phyloP scores from a whole-genome alignment of 139 green algal genomes.

The Coelastrella sp. region DNA sequence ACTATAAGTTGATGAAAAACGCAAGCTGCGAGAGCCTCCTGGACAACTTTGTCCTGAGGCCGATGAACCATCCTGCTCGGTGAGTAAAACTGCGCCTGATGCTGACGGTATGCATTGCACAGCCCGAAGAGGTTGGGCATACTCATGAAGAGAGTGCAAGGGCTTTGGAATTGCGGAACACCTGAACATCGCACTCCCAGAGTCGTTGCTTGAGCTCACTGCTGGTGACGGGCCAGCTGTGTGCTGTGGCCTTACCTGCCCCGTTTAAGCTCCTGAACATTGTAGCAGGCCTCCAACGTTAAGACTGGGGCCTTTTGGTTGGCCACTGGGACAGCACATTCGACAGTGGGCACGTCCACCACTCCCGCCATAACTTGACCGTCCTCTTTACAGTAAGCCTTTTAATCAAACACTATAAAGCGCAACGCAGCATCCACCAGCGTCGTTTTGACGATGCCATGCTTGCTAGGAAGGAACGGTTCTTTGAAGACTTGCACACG shows the following conservation, averaged over 20 bases:
- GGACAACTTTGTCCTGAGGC: neutral
- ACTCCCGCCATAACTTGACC: neutral
- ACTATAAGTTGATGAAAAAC: neutral
- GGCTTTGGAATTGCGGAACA: neutral
- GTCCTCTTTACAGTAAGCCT: neutral
- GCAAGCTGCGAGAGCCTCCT: neutral
- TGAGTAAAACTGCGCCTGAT: neutral
- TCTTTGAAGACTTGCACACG: too few species aligned
- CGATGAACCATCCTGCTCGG: neutral
- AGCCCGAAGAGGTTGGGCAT: neutral
- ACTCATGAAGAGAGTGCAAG: neutral
- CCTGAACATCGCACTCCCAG: neutral
- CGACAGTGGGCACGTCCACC: neutral
- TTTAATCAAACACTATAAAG: too few species aligned
- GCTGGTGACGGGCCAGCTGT: neutral
- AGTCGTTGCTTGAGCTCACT: slow-evolving; percentile 4
- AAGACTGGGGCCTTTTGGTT: neutral
- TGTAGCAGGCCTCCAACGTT: neutral
- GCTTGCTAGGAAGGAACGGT: too few species aligned
- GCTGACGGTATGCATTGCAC: neutral
- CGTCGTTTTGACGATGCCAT: too few species aligned
- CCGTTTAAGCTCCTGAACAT: slow-evolving; percentile 11
- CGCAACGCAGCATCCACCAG: too few species aligned
- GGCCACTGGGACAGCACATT: neutral
- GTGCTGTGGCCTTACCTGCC: neutral